Evolutionary conservation across 805 yeast species (phyloP).

Genomic region (Yarrowia deformans): DNA sequence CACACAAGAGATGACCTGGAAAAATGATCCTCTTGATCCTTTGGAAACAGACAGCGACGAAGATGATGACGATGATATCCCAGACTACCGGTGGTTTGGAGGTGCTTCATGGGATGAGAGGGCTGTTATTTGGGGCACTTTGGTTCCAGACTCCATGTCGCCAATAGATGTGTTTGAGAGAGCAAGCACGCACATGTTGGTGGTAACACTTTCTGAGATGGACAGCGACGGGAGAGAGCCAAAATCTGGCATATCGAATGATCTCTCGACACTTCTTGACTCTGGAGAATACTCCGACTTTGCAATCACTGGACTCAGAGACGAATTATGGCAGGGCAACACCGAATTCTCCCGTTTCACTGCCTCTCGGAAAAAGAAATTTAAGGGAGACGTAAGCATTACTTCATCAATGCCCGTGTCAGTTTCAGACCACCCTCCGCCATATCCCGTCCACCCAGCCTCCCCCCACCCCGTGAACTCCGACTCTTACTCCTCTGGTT

Average conservation of each 20-base stretch:
- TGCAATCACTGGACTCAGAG: constrained; percentile 13
- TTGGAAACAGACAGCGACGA: neutral
- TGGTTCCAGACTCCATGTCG: constrained; percentile 1
- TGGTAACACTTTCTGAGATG: neutral
- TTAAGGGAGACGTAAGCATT: neutral
- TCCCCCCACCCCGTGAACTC: constrained; percentile 17
- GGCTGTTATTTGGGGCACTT: constrained; percentile 21
- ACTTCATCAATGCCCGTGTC: neutral
- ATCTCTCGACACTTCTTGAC: neutral
- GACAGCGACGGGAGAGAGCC: neutral
- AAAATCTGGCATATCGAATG: neutral
- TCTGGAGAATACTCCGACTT: constrained; percentile 4
- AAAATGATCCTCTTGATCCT: constrained; percentile 11
- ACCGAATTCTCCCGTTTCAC: neutral
- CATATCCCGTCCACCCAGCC: neutral
- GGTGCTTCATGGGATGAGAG: constrained; percentile 11
- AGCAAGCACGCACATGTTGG: constrained; percentile 19
- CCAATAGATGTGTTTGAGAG: constrained; percentile 10
- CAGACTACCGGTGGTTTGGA: constrained; percentile 20
- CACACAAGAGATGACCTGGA: constrained; percentile 16
- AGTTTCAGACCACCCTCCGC: constrained; percentile 3
- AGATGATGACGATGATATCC: constrained; percentile 6
- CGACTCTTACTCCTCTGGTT: constrained; percentile 6
- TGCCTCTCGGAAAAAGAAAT: constrained; percentile 6
- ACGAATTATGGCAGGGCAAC: constrained; percentile 1